These are phyloP conservation scores for Quercus phellos DNA, from an alignment of 331 rosid genomes.

Conservation along the genomic window DNA sequence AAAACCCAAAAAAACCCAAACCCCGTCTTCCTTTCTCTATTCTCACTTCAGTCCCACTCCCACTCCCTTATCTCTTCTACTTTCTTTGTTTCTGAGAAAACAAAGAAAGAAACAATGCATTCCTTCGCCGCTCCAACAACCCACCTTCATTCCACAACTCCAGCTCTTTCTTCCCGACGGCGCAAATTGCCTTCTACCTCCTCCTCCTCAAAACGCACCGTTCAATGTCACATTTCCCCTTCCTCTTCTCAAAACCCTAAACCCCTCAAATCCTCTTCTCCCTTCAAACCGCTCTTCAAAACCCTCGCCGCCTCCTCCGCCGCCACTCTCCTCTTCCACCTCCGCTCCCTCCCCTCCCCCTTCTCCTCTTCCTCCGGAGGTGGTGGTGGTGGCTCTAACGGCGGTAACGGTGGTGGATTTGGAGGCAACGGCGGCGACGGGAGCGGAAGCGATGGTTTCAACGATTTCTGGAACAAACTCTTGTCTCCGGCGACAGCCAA, in stretches of 20 bases:
- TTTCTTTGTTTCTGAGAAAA: slow-evolving; percentile 1
- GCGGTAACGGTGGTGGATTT: slow-evolving; percentile 30
- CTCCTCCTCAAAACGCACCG: slow-evolving; percentile 12
- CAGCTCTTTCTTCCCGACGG: slow-evolving; percentile 5
- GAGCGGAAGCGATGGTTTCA: slow-evolving; percentile 26
- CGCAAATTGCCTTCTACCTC: slow-evolving; percentile 17
- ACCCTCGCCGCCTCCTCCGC: slow-evolving; percentile 58
- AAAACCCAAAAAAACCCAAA: not conserved
- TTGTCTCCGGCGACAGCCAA: slow-evolving; percentile 43
- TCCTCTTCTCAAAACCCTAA: slow-evolving; percentile 32
- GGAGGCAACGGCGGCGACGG: slow-evolving; percentile 43
- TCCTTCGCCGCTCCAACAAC: slow-evolving; percentile 50
- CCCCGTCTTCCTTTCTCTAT: too few species aligned
- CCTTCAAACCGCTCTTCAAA: slow-evolving; percentile 47
- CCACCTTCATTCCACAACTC: not conserved
- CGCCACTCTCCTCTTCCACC: slow-evolving; percentile 42
- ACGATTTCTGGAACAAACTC: slow-evolving; percentile 45
- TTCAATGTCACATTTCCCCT: slow-evolving; percentile 24
- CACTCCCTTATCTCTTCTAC: too few species aligned
- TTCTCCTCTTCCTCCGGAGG: slow-evolving; percentile 2
- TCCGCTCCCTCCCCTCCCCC: slow-evolving; percentile 13
- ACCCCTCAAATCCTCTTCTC: slow-evolving; percentile 6
- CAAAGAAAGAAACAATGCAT: slow-evolving; percentile 26
- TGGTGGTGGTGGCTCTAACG: not conserved
- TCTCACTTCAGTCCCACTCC: too few species aligned